These are phyloP conservation scores for Malus fusca DNA, from an alignment of 306 rosid genomes.

Conservation along the genomic window DNA sequence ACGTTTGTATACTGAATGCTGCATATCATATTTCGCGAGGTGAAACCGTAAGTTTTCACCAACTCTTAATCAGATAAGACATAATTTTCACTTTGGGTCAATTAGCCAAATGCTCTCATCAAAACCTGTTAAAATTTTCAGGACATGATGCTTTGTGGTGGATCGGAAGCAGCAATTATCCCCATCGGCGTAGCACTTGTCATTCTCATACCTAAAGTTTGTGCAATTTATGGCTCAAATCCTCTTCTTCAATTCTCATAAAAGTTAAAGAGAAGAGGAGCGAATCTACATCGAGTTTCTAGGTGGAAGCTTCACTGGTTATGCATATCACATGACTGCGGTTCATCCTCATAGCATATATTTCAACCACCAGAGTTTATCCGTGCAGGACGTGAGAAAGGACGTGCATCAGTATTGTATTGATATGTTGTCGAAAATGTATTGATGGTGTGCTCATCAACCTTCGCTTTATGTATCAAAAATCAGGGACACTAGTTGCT, in stretches of 20 bases:
- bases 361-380: too few relatives aligned
- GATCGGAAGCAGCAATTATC: slow-evolving; percentile 64
- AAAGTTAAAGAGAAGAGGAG: slow-evolving; percentile 75
- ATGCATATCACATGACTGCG: slow-evolving; percentile 61
- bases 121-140: slow-evolving; percentile 14
- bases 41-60: slow-evolving; percentile 56
- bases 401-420: too few relatives aligned
- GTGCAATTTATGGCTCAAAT: not conserved
- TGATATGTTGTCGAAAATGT: too few relatives aligned
- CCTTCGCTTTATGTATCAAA: not conserved
- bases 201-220: not conserved
- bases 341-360: slow-evolving; percentile 64
- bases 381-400: too few relatives aligned
- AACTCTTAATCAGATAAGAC: not conserved
- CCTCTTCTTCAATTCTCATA: not conserved
- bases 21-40: slow-evolving; percentile 70
- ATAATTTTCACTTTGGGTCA: not conserved
- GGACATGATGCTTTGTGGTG: slow-evolving; percentile 85
- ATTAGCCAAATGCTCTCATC: not conserved
- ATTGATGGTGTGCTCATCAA: not conserved
- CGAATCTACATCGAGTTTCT: slow-evolving; percentile 68
- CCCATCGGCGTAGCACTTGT: slow-evolving; percentile 47
- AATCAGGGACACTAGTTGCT: slow-evolving; percentile 48
- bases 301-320: slow-evolving; percentile 70
- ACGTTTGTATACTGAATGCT: slow-evolving; percentile 62